phyloP scores from a whole-genome alignment of 495 filamentous ascomycete genomes.

The Endocarpon pusillum region DNA sequence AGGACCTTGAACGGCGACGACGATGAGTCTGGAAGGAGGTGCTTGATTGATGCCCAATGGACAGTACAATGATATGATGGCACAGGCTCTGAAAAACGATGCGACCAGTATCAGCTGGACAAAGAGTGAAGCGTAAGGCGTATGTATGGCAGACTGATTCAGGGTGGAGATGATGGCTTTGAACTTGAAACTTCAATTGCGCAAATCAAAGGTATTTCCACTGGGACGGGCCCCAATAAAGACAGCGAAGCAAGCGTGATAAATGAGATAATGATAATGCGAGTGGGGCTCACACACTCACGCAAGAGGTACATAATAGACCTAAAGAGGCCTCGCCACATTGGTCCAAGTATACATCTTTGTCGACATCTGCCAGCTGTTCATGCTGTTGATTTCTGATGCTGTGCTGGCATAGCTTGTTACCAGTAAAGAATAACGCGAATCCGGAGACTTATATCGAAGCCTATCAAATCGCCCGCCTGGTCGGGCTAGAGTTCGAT shows the following conservation, averaged over 20 bases:
- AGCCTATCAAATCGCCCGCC: no score
- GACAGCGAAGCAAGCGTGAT: conserved; percentile 3
- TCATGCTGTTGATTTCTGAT: conserved; percentile 18
- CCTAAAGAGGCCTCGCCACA: conserved; percentile 10
- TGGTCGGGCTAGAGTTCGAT: no score
- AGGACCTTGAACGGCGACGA: background rate
- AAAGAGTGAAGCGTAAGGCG: no score
- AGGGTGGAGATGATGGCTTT: conserved; percentile 11
- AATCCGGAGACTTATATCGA: no score
- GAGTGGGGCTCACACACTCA: background rate
- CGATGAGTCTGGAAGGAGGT: background rate
- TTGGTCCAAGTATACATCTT: conserved; percentile 8
- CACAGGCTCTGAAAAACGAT: no score
- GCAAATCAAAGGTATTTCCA: conserved; percentile 9
- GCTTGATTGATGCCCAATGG: conserved; percentile 9
- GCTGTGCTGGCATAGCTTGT: conserved; percentile 86
- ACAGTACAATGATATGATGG: conserved; percentile 9
- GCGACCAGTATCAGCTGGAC: no score
- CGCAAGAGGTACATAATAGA: conserved; percentile 4
- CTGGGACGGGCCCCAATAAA: conserved; percentile 7
- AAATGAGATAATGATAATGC: conserved; percentile 3
- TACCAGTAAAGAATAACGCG: no score
- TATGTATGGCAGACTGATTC: conserved; percentile 7
- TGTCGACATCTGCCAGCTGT: conserved; percentile 8
- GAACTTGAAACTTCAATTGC: conserved; percentile 6